These are phyloP conservation scores for Teratosphaeria viscida DNA, from an alignment of 2,329 filamentous ascomycete genomes.

Conservation along the genomic window DNA sequence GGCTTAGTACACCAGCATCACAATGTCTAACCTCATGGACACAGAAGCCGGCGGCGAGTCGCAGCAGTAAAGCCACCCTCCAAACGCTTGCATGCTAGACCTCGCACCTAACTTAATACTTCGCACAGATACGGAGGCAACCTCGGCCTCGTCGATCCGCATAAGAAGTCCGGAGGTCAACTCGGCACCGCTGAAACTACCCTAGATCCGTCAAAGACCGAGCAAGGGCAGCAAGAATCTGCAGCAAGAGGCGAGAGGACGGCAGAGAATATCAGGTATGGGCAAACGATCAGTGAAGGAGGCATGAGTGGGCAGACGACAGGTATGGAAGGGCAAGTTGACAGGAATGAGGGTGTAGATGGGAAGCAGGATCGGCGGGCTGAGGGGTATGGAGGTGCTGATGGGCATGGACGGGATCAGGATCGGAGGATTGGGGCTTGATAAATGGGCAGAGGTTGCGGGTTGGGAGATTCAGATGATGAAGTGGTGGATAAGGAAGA, in stretches of 20 bases:
- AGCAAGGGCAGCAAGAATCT: constrained; percentile 23
- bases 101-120: neutral
- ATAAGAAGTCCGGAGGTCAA: constrained; percentile 46
- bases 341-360: neutral
- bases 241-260: constrained; percentile 33
- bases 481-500: neutral
- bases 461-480: neutral
- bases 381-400: constrained; percentile 26
- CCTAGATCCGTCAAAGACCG: constrained; percentile 24
- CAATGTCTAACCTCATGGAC: constrained; percentile 48
- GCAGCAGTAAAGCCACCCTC: constrained; percentile 33
- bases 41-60: constrained; percentile 44
- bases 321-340: neutral
- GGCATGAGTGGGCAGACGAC: constrained; percentile 15
- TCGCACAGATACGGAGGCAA: constrained; percentile 47
- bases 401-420: constrained; percentile 29
- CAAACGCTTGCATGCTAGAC: neutral
- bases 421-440: constrained; percentile 39
- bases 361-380: constrained; percentile 22
- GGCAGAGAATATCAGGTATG: constrained; percentile 45
- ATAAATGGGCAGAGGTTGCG: neutral
- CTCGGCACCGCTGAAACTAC: constrained; percentile 30
- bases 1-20: neutral
- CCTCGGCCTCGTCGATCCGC: constrained; percentile 38
- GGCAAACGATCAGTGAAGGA: constrained; percentile 44